Conservation (phyloP, 805 yeast species). For the Dipodascus albidus region DNA sequence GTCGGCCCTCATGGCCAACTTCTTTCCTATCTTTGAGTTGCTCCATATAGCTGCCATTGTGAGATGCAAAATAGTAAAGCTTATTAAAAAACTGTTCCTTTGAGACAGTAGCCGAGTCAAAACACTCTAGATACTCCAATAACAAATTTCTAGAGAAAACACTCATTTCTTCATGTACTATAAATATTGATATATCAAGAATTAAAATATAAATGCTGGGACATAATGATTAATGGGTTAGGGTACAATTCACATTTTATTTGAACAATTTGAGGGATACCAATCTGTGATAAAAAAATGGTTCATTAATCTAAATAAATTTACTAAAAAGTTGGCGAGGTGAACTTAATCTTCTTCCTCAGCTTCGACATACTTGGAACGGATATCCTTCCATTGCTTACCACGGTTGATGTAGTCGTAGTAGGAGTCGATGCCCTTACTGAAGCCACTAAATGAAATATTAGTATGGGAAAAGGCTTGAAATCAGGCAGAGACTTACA, state of each 20-base stretch:
- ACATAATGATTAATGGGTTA: background rate
- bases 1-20: constrained; percentile 46
- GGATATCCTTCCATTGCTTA: constrained; percentile 24
- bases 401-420: constrained; percentile 7
- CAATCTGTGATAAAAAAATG: too few relatives aligned
- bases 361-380: constrained; percentile 16
- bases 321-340: too few relatives aligned
- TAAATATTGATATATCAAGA: background rate
- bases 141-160: background rate
- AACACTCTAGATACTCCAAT: background rate
- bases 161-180: background rate
- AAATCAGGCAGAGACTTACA: constrained; percentile 19
- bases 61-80: constrained; percentile 30
- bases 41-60: constrained; percentile 29
- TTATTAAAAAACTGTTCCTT: background rate
- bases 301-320: background rate
- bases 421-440: constrained; percentile 20
- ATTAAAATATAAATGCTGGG: background rate
- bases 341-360: constrained; percentile 3
- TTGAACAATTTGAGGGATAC: too few relatives aligned
- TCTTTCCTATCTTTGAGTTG: constrained; percentile 11
- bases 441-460: constrained; percentile 25
- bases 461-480: constrained; percentile 19
- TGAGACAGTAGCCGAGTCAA: background rate
- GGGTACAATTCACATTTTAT: background rate